Evolutionary conservation across 2,329 filamentous ascomycete genomes (phyloP).

Genomic region (Aspergillus fumigatiaffinis): DNA sequence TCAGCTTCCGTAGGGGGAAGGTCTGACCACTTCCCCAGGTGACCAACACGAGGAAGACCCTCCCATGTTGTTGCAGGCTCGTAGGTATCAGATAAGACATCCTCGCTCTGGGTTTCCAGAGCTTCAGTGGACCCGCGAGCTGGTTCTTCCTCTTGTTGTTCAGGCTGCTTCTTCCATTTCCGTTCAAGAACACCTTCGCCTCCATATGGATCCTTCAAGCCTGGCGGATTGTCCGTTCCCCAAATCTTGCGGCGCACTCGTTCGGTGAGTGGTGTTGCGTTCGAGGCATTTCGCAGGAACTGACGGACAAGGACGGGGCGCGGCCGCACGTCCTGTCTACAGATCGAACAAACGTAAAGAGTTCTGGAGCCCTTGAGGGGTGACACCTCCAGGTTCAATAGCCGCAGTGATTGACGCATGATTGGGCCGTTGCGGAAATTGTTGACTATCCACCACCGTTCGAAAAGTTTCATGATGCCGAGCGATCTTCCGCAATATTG

Average conservation of each 20-base stretch:
- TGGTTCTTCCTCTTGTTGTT: slow-evolving; percentile 12
- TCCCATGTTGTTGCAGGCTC: slow-evolving; percentile 48
- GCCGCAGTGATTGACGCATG: slow-evolving; percentile 37
- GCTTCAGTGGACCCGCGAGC: slow-evolving; percentile 9
- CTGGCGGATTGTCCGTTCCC: slow-evolving; percentile 49
- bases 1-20: slow-evolving; percentile 35
- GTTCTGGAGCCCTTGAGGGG: slow-evolving; percentile 22
- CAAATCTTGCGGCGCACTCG: slow-evolving; percentile 47
- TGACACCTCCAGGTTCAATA: slow-evolving; percentile 35
- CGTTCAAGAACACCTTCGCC: slow-evolving; percentile 33
- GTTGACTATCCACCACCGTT: slow-evolving; percentile 1
- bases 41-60: slow-evolving; percentile 53
- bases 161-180: slow-evolving; percentile 15
- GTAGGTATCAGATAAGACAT: slow-evolving; percentile 34
- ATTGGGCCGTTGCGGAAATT: slow-evolving; percentile 16
- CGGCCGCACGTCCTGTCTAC: slow-evolving; percentile 34
- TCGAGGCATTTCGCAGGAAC: slow-evolving; percentile 35
- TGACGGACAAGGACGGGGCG: slow-evolving; percentile 28
- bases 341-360: slow-evolving; percentile 39
- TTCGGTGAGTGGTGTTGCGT: slow-evolving; percentile 39
- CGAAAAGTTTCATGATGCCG: slow-evolving; percentile 18
- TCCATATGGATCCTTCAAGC: slow-evolving; percentile 47
- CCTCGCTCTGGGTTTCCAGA: slow-evolving; percentile 9
- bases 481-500: slow-evolving; percentile 1
- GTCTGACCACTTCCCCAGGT: slow-evolving; percentile 40